Evolutionary conservation across 139 green algal genomes (phyloP), one percentile per base, ranked within the genome.

Genomic region (Astrephomene gubernaculifera): DNA sequence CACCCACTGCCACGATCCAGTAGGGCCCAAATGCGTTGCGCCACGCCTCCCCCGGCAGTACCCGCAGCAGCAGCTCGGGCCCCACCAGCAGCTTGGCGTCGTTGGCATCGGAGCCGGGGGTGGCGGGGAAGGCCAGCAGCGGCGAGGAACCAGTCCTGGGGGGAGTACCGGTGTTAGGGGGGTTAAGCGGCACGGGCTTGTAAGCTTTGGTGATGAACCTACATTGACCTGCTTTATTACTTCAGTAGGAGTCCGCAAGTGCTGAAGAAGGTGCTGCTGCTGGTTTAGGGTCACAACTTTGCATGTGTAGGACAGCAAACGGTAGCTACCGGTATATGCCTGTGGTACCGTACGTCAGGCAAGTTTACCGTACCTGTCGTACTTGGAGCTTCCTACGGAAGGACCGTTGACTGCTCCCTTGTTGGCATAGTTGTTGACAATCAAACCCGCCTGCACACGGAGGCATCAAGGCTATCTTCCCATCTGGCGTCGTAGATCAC

Each of bases 361-460:
- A 12, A 17, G 49, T 17, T 57, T 57, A 25, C 49, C 49, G 49
- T 52, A 82, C 75, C 36, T 71, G 75, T 82, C 75, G 75, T 82
- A 82, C 39, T 71, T 71, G 39, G 60, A 72, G 60, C 63, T 76
- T 7, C 70, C 70, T 25, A n/a, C 29, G 27, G 44, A 27, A 25
- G 70, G 41, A 27, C 86, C 86, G 69, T 90, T 90, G 24, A 90
- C 86, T 21, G 25, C n/a, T 17, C 74, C 80, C 2, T n/a, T 19
- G 61, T 90, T 90, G 52, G 86, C 86, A 61, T 90, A 90, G 68
- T 90, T 90, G 86, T 84, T 87, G 19, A 87, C 86, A 8, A 63
- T 67, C 5, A 90, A 22, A 21, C 86, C 86, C 17, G 79, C 71
- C 85, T 89, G 33, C 9, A n/a, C n/a, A 3, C 41, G 44, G 2